A percentile compares a stretch with the other conserved stretches of the same genome.
Evolutionary conservation across 768 basidiomycete species (phyloP).

Genomic region (Rhizopogon sp.): DNA sequence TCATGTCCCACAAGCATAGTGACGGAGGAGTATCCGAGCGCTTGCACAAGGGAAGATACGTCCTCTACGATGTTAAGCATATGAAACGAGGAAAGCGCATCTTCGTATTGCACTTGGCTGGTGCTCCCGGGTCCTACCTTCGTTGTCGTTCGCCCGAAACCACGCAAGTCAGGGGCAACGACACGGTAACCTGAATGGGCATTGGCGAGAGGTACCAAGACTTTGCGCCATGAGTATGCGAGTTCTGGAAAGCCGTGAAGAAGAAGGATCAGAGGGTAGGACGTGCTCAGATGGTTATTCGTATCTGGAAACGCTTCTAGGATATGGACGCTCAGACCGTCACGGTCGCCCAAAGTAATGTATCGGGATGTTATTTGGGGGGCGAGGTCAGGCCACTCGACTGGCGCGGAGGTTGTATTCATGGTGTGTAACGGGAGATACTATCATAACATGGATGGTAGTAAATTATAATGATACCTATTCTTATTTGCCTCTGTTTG

Average conservation of each 20-base stretch:
- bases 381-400: constrained; percentile 16
- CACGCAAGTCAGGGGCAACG: constrained; percentile 59
- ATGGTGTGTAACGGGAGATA: not conserved
- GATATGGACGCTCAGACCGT: constrained; percentile 32
- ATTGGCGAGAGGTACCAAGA: constrained; percentile 44
- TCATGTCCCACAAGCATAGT: constrained; percentile 58
- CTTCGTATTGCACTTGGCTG: constrained; percentile 34
- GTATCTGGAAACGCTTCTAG: constrained; percentile 39
- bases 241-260: constrained; percentile 67
- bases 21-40: constrained; percentile 43
- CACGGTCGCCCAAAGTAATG: constrained; percentile 41
- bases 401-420: not conserved
- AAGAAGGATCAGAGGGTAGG: constrained; percentile 47
- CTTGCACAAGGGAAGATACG: constrained; percentile 43
- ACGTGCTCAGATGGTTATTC: constrained; percentile 8
- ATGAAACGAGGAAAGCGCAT: constrained; percentile 46
- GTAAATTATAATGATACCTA: no score
- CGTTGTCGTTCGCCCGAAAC: constrained; percentile 41
- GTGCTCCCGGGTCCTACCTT: constrained; percentile 2
- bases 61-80: constrained; percentile 49
- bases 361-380: constrained; percentile 33
- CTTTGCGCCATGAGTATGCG: constrained; percentile 60
- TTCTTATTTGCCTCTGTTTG: no score
- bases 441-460: no score
- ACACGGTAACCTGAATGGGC: constrained; percentile 47